Percentiles rank a stretch among this genome's conserved stretches.
Conservation (phyloP, 208 protist genomes). For the Trypanosoma vivax region DNA sequence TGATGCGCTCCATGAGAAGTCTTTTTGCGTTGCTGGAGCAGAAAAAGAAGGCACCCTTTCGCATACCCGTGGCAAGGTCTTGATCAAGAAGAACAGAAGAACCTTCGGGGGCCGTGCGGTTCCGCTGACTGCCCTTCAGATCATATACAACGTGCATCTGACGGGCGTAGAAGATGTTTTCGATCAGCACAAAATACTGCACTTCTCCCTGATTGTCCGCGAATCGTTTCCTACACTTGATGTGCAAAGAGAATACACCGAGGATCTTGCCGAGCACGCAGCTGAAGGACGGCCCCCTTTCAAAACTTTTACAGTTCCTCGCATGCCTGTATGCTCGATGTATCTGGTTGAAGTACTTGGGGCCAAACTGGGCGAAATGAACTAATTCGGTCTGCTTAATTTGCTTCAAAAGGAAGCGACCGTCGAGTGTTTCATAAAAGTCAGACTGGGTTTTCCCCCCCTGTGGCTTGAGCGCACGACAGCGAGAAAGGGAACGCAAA, state of each 20-base stretch:
- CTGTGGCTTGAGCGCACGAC: slow-evolving; percentile 31
- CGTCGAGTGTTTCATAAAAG: slow-evolving; percentile 67
- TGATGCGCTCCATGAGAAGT: slow-evolving; percentile 46
- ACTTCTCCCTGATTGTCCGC: slow-evolving; percentile 18
- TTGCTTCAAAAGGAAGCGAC: slow-evolving; percentile 61
- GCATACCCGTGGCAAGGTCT: slow-evolving; percentile 49
- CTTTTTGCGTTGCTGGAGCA: slow-evolving; percentile 35
- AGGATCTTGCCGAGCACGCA: slow-evolving; percentile 25
- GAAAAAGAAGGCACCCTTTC: slow-evolving; percentile 57
- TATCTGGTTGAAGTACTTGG: slow-evolving; percentile 63
- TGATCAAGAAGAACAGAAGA: slow-evolving; percentile 58
- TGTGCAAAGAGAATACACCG: slow-evolving; percentile 25
- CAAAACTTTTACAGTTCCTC: slow-evolving; percentile 4
- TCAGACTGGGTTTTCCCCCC: slow-evolving; percentile 66
- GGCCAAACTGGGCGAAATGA: slow-evolving; percentile 45
- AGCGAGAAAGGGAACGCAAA: slow-evolving; percentile 43
- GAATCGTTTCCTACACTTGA: slow-evolving; percentile 11
- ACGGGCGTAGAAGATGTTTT: slow-evolving; percentile 40
- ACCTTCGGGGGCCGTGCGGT: slow-evolving; percentile 48
- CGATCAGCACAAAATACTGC: slow-evolving; percentile 60
- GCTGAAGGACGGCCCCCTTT: background rate
- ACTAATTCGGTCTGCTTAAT: slow-evolving; percentile 64
- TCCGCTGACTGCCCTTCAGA: slow-evolving; percentile 82
- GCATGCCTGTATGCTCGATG: slow-evolving; percentile 7
- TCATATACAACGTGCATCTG: slow-evolving; percentile 37